These are phyloP conservation scores for Turritis glabra DNA, from an alignment of 345 rosid species.

Conservation along the genomic window DNA sequence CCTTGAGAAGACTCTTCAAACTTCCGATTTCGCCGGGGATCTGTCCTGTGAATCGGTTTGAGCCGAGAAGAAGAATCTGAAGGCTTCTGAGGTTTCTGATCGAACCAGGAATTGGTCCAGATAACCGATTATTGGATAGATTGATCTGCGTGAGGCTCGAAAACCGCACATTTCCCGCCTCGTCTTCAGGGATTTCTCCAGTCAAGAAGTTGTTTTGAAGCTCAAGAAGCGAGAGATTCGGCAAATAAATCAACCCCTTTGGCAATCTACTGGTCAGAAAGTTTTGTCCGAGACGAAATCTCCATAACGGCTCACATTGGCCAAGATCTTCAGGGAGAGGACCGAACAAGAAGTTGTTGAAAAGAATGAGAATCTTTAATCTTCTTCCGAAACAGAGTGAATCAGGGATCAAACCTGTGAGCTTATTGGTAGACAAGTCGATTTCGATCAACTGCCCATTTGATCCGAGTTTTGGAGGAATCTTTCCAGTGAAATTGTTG, in stretches of 20 bases:
- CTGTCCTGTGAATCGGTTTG: constrained; percentile 67
- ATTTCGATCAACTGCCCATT: constrained; percentile 64
- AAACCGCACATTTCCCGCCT: constrained; percentile 20
- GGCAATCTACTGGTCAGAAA: constrained; percentile 78
- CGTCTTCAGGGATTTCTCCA: constrained; percentile 49
- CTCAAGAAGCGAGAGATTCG: constrained; percentile 66
- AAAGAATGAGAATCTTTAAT: constrained; percentile 62
- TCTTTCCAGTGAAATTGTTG: constrained; percentile 85
- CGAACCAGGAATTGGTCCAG: constrained; percentile 69
- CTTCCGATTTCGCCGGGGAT: constrained; percentile 69
- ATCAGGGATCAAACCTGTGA: constrained; percentile 71
- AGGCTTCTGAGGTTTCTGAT: constrained; percentile 63
- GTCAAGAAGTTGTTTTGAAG: constrained; percentile 70
- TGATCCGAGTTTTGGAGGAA: constrained; percentile 71
- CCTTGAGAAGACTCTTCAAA: constrained; percentile 49
- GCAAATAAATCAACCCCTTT: constrained; percentile 65
- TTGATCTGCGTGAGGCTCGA: constrained; percentile 61
- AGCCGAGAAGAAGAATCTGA: constrained; percentile 65
- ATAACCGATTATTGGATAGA: constrained; percentile 69
- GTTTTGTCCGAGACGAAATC: constrained; percentile 79
- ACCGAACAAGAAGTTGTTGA: constrained; percentile 87
- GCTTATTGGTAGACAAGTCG: constrained; percentile 87
- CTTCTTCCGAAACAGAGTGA: constrained; percentile 55
- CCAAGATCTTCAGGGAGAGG: constrained; percentile 76
- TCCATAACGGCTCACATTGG: constrained; percentile 57